Base-by-base conservation (phyloP, 257 asterid species). In the Plectranthus barbatus region DNA sequence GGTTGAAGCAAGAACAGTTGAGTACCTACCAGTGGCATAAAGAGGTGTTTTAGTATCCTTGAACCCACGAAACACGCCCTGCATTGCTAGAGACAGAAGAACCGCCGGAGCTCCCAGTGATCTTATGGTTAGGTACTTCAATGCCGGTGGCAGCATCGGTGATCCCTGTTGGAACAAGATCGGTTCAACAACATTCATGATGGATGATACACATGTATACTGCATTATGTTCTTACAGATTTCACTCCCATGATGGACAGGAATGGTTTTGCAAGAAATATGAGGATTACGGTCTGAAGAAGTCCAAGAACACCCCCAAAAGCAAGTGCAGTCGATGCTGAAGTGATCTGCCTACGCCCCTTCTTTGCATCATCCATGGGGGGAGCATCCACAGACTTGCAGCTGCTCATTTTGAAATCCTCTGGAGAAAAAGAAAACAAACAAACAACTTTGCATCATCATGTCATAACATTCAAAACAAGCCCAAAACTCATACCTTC, bases 41-140 rank as follows among this genome's bases (percentile, higher is more conserved):
- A 92, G 79, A 20, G 98, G 98, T 24, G 95, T 92, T 65, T 49
- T 88, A 0, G 98, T 92, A 49, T 92, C 97, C 78, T 92, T 92
- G 31, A 92, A 82, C 46, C 98, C 98, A 2, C 98, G 89, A 64
- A 88, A 92, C 44, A 86, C 81, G 0, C 95, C 98, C 75, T 92
- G 98, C 95, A 86, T 89, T 13, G 98, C 90, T 60, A 92, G 70
- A 15, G 95, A 89, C 29, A 92, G 90, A 42, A 91, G 95, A 15
- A 92, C 94, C 7, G 98, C 98, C 2, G 97, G 98, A 3, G 98
- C 93, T 20, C 97, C 98, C 4, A 92, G 76, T 61, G 98, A 82
- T 72, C 97, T 80, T 54, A 92, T 66, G 7, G 79, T 77, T 59
- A 92, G 73, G 71, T 88, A 92, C 81, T 85, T 86, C 3, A 15